A percentile compares a stretch with the other conserved stretches of the same genome.
Evolutionary conservation across 1,139 yeast genomes (phyloP).

Genomic region (Saccharomycopsis hybrid): DNA sequence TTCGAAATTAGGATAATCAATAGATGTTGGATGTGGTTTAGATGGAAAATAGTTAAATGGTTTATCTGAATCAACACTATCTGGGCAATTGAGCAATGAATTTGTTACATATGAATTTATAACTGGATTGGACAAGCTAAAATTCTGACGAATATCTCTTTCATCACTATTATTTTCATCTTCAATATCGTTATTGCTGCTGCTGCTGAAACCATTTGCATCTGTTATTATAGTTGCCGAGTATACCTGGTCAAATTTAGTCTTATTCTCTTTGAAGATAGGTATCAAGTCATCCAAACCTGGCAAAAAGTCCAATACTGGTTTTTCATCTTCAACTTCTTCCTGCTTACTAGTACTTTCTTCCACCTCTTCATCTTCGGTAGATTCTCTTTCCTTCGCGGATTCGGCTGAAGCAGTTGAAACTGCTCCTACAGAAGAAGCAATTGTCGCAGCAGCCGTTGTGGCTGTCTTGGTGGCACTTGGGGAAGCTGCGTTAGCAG

Average conservation of each 20-base stretch:
- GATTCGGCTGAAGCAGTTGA: too few relatives aligned
- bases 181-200: neutral
- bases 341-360: too few relatives aligned
- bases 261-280: constrained; percentile 30
- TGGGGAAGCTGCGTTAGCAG: neutral
- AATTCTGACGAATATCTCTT: neutral
- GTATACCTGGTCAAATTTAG: constrained; percentile 7
- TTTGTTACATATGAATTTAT: constrained; percentile 24
- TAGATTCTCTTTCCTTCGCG: neutral
- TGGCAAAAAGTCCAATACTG: constrained; percentile 21
- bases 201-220: neutral
- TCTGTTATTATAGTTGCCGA: neutral
- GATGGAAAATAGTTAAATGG: constrained; percentile 79
- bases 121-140: too few relatives aligned
- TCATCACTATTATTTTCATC: neutral
- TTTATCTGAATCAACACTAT: constrained; percentile 82
- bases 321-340: constrained; percentile 1
- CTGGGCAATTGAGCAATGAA: constrained; percentile 86
- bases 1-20: constrained; percentile 69
- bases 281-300: constrained; percentile 42
- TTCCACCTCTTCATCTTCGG: neutral
- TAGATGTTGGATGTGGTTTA: constrained; percentile 83
- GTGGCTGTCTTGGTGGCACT: neutral
- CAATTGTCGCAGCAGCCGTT: too few relatives aligned
- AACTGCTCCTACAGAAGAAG: too few relatives aligned